Evolutionary conservation across 495 filamentous ascomycete species (phyloP).

Genomic region (Aspergillus egyptiacus): DNA sequence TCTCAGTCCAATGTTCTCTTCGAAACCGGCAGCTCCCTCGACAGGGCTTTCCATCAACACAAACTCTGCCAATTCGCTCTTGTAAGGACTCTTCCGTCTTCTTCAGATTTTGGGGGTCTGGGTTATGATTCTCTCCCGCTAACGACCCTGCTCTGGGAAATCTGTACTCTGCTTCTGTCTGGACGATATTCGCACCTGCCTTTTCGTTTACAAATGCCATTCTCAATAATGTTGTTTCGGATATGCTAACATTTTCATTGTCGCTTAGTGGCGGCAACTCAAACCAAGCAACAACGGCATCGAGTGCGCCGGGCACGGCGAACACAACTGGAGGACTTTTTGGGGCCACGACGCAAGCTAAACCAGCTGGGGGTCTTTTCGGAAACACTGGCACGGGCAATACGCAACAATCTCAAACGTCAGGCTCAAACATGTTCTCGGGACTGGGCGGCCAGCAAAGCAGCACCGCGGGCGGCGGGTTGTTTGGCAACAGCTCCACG

Average conservation of each 20-base stretch:
- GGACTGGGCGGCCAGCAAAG: slow-evolving; percentile 29
- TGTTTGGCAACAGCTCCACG: slow-evolving; percentile 47
- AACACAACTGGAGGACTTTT: slow-evolving; percentile 34
- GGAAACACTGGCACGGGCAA: slow-evolving; percentile 28
- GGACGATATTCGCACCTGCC: background rate
- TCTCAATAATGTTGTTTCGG: background rate
- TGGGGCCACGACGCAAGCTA: slow-evolving; percentile 30
- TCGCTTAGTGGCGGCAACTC: slow-evolving; percentile 18
- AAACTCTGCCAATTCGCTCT: slow-evolving; percentile 64
- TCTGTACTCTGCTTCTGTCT: too few species aligned
- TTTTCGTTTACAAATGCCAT: background rate
- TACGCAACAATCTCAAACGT: slow-evolving; percentile 28
- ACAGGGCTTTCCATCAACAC: slow-evolving; percentile 71
- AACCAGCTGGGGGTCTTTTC: slow-evolving; percentile 45
- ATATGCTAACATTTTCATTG: slow-evolving; percentile 1
- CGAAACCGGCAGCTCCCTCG: slow-evolving; percentile 51
- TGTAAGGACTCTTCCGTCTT: slow-evolving; percentile 41
- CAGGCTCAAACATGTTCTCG: slow-evolving; percentile 40
- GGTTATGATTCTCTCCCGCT: too few species aligned
- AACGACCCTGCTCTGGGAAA: background rate
- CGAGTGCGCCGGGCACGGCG: slow-evolving; percentile 27
- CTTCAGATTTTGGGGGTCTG: background rate
- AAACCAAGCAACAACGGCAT: slow-evolving; percentile 22
- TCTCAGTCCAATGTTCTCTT: slow-evolving; percentile 42
- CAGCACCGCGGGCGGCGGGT: slow-evolving; percentile 29